These are phyloP conservation scores for Aspergillus sergii DNA, from an alignment of 2,329 filamentous ascomycete species.

Conservation along the genomic window DNA sequence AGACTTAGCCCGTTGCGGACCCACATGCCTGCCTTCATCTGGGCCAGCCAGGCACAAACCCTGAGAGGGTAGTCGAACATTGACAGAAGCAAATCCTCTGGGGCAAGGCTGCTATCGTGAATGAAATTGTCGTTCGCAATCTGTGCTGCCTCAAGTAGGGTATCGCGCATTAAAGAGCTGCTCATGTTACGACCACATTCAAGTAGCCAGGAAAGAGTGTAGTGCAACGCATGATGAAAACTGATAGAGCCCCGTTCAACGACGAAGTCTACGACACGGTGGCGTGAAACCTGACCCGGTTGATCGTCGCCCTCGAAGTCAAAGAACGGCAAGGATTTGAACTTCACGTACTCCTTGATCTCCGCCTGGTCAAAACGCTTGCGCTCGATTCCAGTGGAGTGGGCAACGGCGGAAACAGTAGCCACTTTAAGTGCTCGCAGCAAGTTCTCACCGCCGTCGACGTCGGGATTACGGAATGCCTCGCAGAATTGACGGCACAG, in stretches of 20 bases:
- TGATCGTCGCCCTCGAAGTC: constrained; percentile 68
- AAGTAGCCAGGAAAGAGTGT: constrained; percentile 92
- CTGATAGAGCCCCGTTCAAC: constrained; percentile 91
- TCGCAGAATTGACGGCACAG: constrained; percentile 87
- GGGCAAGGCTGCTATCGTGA: constrained; percentile 55
- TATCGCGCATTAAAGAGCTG: constrained; percentile 64
- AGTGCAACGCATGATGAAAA: constrained; percentile 96
- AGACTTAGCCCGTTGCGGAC: constrained; percentile 96
- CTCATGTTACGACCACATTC: constrained; percentile 81
- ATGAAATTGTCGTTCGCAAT: constrained; percentile 56
- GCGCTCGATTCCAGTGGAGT: constrained; percentile 86
- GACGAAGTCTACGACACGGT: constrained; percentile 79
- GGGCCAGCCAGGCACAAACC: constrained; percentile 93
- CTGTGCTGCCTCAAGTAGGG: constrained; percentile 72
- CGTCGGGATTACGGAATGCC: constrained; percentile 72
- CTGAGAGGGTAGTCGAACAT: constrained; percentile 91
- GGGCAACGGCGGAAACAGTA: constrained; percentile 81
- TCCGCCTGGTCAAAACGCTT: constrained; percentile 83
- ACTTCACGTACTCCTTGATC: constrained; percentile 81
- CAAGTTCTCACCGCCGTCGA: constrained; percentile 68
- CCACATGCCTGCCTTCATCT: constrained; percentile 99
- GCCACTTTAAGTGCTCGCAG: constrained; percentile 68
- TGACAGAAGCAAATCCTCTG: constrained; percentile 81
- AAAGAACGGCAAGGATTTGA: constrained; percentile 76
- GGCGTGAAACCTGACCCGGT: constrained; percentile 51